Percentiles rank a stretch among this genome's conserved stretches.
Conservation (phyloP, 805 yeast genomes). For the Candida wancherniae region DNA sequence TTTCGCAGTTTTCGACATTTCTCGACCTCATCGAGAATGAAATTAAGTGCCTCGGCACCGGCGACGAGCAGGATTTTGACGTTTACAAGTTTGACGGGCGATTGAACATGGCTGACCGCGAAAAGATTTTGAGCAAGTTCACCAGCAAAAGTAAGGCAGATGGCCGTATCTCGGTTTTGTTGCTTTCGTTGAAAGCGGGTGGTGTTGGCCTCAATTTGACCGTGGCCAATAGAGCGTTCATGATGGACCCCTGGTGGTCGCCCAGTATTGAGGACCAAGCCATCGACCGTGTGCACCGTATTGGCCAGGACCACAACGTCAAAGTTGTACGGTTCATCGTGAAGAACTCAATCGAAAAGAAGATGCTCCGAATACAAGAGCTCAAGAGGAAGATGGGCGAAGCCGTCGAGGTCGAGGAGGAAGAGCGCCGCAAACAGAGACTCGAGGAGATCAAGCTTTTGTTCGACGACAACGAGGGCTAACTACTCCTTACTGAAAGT, state of each 20-base stretch:
- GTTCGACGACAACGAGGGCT: too few species aligned
- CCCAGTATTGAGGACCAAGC: slow-evolving; percentile 90
- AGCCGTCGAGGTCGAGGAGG: slow-evolving; percentile 70
- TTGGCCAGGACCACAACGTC: slow-evolving; percentile 76
- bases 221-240: slow-evolving; percentile 74
- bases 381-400: slow-evolving; percentile 78
- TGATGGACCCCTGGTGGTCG: slow-evolving; percentile 99
- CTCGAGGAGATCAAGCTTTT: slow-evolving; percentile 69
- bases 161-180: slow-evolving; percentile 43
- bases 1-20: slow-evolving; percentile 85
- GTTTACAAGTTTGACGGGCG: slow-evolving; percentile 82
- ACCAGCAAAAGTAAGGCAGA: slow-evolving; percentile 26
- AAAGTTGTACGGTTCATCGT: slow-evolving; percentile 76
- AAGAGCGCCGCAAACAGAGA: slow-evolving; percentile 62
- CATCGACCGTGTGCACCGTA: slow-evolving; percentile 83
- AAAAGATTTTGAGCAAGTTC: slow-evolving; percentile 56
- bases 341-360: slow-evolving; percentile 77
- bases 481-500: too few species aligned
- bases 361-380: slow-evolving; percentile 85
- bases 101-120: slow-evolving; percentile 60
- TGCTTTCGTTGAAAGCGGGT: slow-evolving; percentile 83
- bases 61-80: slow-evolving; percentile 38
- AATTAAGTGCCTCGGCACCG: slow-evolving; percentile 32
- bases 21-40: slow-evolving; percentile 70
- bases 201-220: slow-evolving; percentile 91